Conservation (phyloP, 441 rosid genomes). For the Brassica balearica region DNA sequence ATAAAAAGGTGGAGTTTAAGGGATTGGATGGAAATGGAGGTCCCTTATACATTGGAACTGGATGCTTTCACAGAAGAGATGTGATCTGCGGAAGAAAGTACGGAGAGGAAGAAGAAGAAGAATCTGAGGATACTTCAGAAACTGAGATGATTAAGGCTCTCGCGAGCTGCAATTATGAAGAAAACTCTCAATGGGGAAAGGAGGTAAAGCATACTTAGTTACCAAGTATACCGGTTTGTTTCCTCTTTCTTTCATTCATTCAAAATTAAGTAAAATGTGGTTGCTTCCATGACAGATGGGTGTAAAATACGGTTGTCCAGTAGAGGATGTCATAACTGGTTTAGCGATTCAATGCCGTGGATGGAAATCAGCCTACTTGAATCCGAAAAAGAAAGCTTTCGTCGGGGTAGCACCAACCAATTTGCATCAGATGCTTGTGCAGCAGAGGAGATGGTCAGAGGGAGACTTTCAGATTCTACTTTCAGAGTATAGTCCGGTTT, state of each 20-base stretch:
- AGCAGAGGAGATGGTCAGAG: slow-evolving; percentile 85
- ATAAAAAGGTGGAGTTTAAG: slow-evolving; percentile 59
- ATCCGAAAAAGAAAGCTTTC: slow-evolving; percentile 63
- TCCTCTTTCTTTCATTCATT: neutral
- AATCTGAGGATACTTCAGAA: slow-evolving; percentile 36
- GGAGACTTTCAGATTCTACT: slow-evolving; percentile 70
- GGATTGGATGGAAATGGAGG: slow-evolving; percentile 55
- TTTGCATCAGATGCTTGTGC: slow-evolving; percentile 63
- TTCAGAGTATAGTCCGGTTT: slow-evolving; percentile 61
- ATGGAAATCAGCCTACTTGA: slow-evolving; percentile 74
- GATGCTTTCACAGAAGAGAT: slow-evolving; percentile 90
- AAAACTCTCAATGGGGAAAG: slow-evolving; percentile 69
- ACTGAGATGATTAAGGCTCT: slow-evolving; percentile 49
- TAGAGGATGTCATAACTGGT: slow-evolving; percentile 85
- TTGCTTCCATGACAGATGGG: slow-evolving; percentile 63
- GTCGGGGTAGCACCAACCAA: slow-evolving; percentile 64
- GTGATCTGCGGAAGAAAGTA: slow-evolving; percentile 57
- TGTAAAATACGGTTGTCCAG: slow-evolving; percentile 73
- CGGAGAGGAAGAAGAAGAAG: slow-evolving; percentile 40
- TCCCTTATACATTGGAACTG: slow-evolving; percentile 64
- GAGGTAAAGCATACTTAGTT: slow-evolving; percentile 49
- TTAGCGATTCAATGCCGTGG: slow-evolving; percentile 70
- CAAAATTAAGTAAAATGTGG: too few species aligned
- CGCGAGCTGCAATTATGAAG: slow-evolving; percentile 65
- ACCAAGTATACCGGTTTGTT: neutral